Evolutionary conservation across 345 rosid species (phyloP).

Genomic region (Theobroma cacao): DNA sequence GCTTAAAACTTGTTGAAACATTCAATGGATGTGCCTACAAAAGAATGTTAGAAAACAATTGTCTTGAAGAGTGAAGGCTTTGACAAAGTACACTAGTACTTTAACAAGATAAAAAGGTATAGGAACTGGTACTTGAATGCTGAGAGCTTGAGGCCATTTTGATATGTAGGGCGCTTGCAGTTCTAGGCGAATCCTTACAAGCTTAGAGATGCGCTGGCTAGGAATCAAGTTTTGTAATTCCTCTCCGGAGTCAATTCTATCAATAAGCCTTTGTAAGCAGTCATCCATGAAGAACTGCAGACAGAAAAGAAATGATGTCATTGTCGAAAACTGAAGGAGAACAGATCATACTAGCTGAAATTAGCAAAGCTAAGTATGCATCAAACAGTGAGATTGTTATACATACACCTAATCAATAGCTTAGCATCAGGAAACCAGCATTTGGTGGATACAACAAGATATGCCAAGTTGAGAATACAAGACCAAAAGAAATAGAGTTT

Average conservation of each 20-base stretch:
- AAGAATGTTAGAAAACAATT: neutral
- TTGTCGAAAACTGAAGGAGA: neutral
- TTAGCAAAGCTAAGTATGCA: neutral
- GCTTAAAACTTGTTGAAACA: conserved; percentile 80
- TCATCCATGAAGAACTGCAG: conserved; percentile 89
- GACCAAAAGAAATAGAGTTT: neutral
- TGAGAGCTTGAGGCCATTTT: conserved; percentile 95
- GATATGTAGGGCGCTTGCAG: conserved; percentile 90
- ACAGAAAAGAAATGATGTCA: conserved; percentile 14
- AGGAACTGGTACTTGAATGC: conserved; percentile 62
- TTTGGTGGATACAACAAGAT: neutral
- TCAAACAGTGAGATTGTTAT: neutral
- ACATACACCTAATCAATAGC: neutral
- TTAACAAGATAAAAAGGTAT: neutral
- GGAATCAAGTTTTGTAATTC: conserved; percentile 54
- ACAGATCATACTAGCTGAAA: neutral
- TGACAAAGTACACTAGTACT: neutral
- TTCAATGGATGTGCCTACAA: conserved; percentile 81
- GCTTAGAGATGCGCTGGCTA: conserved; percentile 66
- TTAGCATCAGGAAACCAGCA: neutral
- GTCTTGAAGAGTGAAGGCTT: neutral
- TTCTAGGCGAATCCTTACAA: conserved; percentile 71
- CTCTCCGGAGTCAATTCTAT: conserved; percentile 60
- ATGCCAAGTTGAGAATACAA: neutral
- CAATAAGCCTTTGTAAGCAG: conserved; percentile 73